These are phyloP conservation scores for Cruciata laevipes DNA, from an alignment of 257 asterid genomes.

Conservation along the genomic window DNA sequence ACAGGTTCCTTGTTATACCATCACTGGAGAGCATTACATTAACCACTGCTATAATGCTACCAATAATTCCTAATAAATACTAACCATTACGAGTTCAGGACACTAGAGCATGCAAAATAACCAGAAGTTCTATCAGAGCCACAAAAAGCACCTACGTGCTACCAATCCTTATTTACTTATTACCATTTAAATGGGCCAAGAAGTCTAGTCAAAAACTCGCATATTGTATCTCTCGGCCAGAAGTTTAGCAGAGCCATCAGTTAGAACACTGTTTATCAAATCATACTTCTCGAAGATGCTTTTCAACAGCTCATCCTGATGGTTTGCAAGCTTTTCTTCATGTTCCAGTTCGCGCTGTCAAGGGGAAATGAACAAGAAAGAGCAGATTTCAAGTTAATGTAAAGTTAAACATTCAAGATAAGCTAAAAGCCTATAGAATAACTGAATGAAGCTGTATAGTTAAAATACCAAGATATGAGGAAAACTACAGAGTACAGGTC, in stretches of 20 bases:
- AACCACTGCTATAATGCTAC: too few species aligned
- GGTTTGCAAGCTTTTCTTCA: constrained; percentile 50
- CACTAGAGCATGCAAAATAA: neutral
- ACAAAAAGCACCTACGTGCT: too few species aligned
- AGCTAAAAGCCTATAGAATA: neutral
- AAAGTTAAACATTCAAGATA: neutral
- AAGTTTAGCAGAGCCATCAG: constrained; percentile 37
- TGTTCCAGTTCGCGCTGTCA: constrained; percentile 38
- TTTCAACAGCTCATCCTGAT: constrained; percentile 43
- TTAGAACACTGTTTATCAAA: constrained; percentile 27
- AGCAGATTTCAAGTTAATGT: neutral
- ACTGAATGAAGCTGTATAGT: neutral
- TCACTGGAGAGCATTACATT: too few species aligned
- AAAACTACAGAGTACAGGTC: too few species aligned
- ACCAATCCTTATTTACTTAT: neutral
- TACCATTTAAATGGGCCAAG: neutral
- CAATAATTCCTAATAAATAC: too few species aligned
- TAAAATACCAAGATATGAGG: too few species aligned
- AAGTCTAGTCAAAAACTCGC: neutral
- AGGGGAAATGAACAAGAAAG: neutral
- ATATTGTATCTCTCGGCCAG: constrained; percentile 34
- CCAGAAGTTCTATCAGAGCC: neutral
- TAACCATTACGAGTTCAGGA: neutral
- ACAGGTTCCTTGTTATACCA: too few species aligned
- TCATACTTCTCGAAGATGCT: constrained; percentile 44